Conservation (phyloP, 768 basidiomycete species). For the Rhodotorula toruloides region DNA sequence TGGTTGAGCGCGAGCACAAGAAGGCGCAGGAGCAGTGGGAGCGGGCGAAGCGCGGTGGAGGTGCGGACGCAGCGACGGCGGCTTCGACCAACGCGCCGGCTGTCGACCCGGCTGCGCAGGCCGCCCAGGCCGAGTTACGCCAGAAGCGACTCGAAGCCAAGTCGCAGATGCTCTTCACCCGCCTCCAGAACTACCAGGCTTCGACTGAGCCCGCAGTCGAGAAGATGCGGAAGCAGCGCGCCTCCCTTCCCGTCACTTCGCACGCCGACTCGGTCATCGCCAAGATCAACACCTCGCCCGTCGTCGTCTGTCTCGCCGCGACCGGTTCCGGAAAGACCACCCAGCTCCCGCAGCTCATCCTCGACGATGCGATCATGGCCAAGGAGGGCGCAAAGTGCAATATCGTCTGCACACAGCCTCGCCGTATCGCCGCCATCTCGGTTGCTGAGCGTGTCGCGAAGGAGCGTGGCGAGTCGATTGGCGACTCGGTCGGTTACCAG, state of each 20-base stretch:
- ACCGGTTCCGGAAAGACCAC: slow-evolving; percentile 94
- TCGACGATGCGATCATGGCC: slow-evolving; percentile 71
- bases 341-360: slow-evolving; percentile 84
- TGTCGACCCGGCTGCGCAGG: slow-evolving; percentile 3
- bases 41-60: neutral
- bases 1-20: slow-evolving; percentile 29
- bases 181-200: slow-evolving; percentile 58
- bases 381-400: slow-evolving; percentile 82
- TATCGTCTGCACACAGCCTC: slow-evolving; percentile 86
- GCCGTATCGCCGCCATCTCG: slow-evolving; percentile 82
- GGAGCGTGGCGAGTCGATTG: slow-evolving; percentile 70
- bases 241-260: slow-evolving; percentile 67
- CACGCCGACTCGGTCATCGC: slow-evolving; percentile 62
- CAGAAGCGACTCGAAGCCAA: slow-evolving; percentile 50
- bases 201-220: slow-evolving; percentile 56
- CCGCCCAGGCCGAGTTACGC: slow-evolving; percentile 4
- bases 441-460: slow-evolving; percentile 85
- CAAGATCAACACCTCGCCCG: slow-evolving; percentile 69
- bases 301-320: slow-evolving; percentile 81
- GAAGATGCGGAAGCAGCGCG: slow-evolving; percentile 63
- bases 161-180: slow-evolving; percentile 57
- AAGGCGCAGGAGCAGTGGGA: slow-evolving; percentile 22
- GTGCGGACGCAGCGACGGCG: slow-evolving; percentile 14
- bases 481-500: slow-evolving; percentile 76
- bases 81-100: slow-evolving; percentile 6